These are phyloP conservation scores for Tinospora cordifolia DNA, from an alignment of 164 flowering plant genomes.

Conservation along the genomic window DNA sequence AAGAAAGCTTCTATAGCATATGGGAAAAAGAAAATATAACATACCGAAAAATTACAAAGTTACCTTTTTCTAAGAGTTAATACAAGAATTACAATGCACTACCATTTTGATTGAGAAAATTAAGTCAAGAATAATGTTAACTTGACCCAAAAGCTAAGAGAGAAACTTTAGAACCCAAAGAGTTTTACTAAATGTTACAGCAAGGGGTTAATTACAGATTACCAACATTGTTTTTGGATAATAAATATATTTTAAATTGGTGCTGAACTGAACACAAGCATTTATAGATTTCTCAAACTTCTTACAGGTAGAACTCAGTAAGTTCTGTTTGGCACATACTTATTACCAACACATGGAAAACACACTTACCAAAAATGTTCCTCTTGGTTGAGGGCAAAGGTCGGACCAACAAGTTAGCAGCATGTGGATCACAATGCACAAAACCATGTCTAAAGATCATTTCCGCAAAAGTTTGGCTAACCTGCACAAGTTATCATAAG, in stretches of 20 bases:
- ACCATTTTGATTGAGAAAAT: no score
- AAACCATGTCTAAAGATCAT: constrained; percentile 97
- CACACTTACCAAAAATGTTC: constrained; percentile 52
- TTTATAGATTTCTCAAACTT: not conserved
- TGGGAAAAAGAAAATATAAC: no score
- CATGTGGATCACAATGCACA: constrained; percentile 99
- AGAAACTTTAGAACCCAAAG: no score
- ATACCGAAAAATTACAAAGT: no score
- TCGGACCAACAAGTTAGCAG: constrained; percentile 89
- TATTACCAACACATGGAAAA: not conserved
- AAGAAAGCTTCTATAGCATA: no score
- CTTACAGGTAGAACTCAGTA: not conserved
- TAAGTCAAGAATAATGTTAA: no score
- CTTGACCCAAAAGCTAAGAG: no score
- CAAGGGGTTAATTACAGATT: no score
- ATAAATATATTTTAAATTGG: not conserved
- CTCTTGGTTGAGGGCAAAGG: constrained; percentile 52
- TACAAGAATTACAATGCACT: no score
- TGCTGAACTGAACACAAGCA: not conserved
- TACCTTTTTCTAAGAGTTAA: no score
- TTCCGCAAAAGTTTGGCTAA: constrained; percentile 86
- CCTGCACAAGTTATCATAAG: constrained; percentile 33
- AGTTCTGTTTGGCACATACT: not conserved
- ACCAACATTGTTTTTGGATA: no score
- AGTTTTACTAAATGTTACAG: no score